phyloP scores from a whole-genome alignment of 805 yeast species.

The Candida qinlingensis region DNA sequence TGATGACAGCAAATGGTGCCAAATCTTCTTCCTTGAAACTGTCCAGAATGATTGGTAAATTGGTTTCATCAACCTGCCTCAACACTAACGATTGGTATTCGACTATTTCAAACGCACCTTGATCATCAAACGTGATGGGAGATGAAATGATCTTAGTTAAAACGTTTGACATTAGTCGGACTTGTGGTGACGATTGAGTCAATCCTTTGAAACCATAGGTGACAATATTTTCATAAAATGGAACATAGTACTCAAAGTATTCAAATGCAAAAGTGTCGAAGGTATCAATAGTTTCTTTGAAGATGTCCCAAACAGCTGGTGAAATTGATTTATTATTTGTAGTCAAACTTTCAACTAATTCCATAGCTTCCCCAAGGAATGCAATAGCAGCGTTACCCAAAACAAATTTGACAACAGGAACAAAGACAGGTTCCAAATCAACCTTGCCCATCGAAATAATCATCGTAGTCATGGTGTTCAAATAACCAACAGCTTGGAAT shows the following conservation, averaged over 20 bases:
- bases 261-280: constrained; percentile 58
- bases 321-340: constrained; percentile 43
- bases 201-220: constrained; percentile 40
- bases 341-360: constrained; percentile 51
- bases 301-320: constrained; percentile 49
- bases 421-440: constrained; percentile 46
- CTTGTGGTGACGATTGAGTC: constrained; percentile 15
- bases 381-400: constrained; percentile 54
- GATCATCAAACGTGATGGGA: constrained; percentile 28
- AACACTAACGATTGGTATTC: constrained; percentile 18
- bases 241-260: constrained; percentile 49
- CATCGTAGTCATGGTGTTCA: constrained; percentile 72
- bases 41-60: constrained; percentile 11
- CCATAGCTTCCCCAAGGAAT: constrained; percentile 58
- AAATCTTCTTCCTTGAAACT: constrained; percentile 23
- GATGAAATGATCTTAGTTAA: constrained; percentile 16
- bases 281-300: constrained; percentile 41
- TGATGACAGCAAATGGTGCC: constrained; percentile 43
- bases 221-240: constrained; percentile 52
- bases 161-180: constrained; percentile 12
- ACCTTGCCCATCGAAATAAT: constrained; percentile 59
- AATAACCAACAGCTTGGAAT: constrained; percentile 59
- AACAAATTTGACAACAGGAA: constrained; percentile 56
- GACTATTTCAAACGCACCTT: constrained; percentile 30
- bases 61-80: constrained; percentile 11